Percentiles rank a stretch among this genome's conserved stretches.
Evolutionary conservation across 192 early-diverging fungal species (phyloP).

Genomic region (Backusella morwellensis): DNA sequence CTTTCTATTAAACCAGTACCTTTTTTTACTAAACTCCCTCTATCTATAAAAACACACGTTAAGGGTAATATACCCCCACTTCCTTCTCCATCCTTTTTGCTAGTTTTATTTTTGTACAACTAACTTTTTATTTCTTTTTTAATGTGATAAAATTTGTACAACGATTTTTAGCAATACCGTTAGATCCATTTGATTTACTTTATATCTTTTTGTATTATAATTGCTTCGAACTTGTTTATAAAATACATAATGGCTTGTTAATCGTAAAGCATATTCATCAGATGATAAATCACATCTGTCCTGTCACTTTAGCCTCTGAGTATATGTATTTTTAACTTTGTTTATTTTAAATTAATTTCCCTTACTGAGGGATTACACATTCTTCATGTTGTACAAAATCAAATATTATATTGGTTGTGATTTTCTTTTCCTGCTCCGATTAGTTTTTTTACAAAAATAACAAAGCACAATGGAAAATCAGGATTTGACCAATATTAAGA

Average conservation of each 20-base stretch:
- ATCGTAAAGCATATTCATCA: background rate
- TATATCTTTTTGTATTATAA: background rate
- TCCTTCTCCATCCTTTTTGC: background rate
- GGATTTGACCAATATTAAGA: background rate
- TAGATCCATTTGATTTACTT: background rate
- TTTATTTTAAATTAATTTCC: background rate
- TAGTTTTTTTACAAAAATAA: background rate
- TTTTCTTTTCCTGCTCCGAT: background rate
- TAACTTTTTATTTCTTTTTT: background rate
- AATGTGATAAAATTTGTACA: background rate
- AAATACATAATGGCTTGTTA: background rate
- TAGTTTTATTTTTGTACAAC: conserved; percentile 5
- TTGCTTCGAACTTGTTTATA: background rate
- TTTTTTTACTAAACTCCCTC: background rate
- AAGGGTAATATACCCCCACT: conserved; percentile 1
- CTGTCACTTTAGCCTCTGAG: background rate
- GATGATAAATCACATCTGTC: background rate
- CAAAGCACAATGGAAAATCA: background rate
- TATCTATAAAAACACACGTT: background rate
- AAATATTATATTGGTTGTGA: background rate
- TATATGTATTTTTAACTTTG: background rate
- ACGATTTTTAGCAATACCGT: conserved; percentile 2
- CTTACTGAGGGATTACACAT: background rate
- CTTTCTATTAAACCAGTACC: background rate
- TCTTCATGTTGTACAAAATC: background rate